These are phyloP conservation scores for Medicago truncatula DNA, from an alignment of 306 rosid genomes.

Conservation along the genomic window MtrunA17r5.0-ANR NC_053043.1:40002001-40002500, in stretches of 20 bases:
- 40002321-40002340: slow-evolving; percentile 81
- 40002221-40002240: slow-evolving; percentile 5
- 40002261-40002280: slow-evolving; percentile 1
- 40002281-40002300: slow-evolving; percentile 38
- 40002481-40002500: background rate
- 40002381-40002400: slow-evolving; percentile 86
- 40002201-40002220: slow-evolving; percentile 1
- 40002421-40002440: slow-evolving; percentile 38
- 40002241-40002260: background rate
- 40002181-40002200: slow-evolving; percentile 52
- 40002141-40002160: slow-evolving; percentile 93
- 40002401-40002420: slow-evolving; percentile 33
- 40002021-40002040: background rate
- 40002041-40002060: background rate
- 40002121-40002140: slow-evolving; percentile 80
- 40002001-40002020: too few species aligned
- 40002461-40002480: background rate
- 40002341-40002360: slow-evolving; percentile 80
- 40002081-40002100: too few species aligned
- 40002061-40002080: too few species aligned
- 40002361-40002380: slow-evolving; percentile 80
- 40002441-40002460: background rate
- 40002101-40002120: background rate
- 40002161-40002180: slow-evolving; percentile 62
- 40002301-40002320: slow-evolving; percentile 70